These are phyloP conservation scores for Boletus edulis DNA, from an alignment of 768 basidiomycete genomes.

Conservation along the genomic window DNA sequence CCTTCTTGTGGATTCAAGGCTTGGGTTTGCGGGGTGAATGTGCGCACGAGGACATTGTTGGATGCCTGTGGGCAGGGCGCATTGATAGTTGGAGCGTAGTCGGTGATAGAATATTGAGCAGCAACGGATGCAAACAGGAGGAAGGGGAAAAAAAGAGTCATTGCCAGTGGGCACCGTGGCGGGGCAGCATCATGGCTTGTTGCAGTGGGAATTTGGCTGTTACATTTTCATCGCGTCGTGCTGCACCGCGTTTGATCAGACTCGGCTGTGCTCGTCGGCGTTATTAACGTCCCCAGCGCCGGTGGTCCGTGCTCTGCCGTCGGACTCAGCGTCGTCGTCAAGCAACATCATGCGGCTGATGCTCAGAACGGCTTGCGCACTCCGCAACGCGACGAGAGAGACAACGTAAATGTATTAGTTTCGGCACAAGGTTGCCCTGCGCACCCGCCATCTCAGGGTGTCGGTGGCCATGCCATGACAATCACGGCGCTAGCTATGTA, in stretches of 20 bases:
- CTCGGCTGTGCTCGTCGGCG: constrained; percentile 7
- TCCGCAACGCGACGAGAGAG: too few relatives aligned
- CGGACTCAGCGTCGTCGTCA: too few relatives aligned
- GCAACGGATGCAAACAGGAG: not conserved
- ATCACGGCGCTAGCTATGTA: too few relatives aligned
- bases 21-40: constrained; percentile 50
- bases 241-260: constrained; percentile 12
- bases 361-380: too few relatives aligned
- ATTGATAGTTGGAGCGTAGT: constrained; percentile 53
- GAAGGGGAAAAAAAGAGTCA: not conserved
- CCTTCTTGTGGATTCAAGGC: constrained; percentile 47
- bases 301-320: too few relatives aligned
- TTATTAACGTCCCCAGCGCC: not conserved
- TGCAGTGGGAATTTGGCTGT: not conserved
- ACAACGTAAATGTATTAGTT: too few relatives aligned
- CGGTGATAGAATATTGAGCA: constrained; percentile 30
- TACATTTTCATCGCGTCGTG: not conserved
- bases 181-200: constrained; percentile 9
- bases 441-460: too few relatives aligned
- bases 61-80: constrained; percentile 52
- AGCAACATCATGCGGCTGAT: too few relatives aligned
- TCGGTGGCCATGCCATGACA: too few relatives aligned
- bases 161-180: not conserved
- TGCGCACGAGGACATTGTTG: constrained; percentile 42
- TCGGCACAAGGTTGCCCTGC: too few relatives aligned